Base-by-base conservation (phyloP, 257 asterid species). In the Solanum gandarillasii region DNA sequence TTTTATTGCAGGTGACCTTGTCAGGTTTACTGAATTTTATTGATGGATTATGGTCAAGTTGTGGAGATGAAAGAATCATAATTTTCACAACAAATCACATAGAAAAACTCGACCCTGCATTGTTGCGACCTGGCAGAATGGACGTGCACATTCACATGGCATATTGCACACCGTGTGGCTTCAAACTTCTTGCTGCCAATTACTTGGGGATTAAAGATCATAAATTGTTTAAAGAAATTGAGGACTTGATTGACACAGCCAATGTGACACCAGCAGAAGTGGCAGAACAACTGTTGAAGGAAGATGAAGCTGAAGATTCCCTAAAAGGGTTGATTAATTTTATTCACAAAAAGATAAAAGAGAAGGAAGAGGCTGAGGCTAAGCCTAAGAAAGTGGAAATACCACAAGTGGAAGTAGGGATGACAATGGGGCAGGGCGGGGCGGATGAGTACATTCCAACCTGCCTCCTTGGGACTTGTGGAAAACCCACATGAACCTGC, bases 71-170 rank as follows among this genome's bases (percentile, higher is more conserved):
- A 74, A 89, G 97, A 87, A 92, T 93, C 86, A 93, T 94, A 43
- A 91, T 94, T 14, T 94, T 94, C 92, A 93, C 98, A 0, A 94
- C 95, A 8, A 94, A 94, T 78, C 96, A 93, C 91, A 73, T 90
- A 2, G 95, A 94, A 27, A 92, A 92, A 90, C 91, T 94, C 3
- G 96, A 94, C 75, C 95, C 95, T 7, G 98, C 98, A 0, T 43
- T 94, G 38, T 78, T 93, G 27, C 92, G 96, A 3, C 95, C 98
- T 0, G 95, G 98, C 5, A 90, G 96, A 2, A 95, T 94, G 98
- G 98, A 95, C 32, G 89, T 93, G 78, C 98, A 93, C 88, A 88
- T 95, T 25, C 89, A 93, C 88, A 90, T 95, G 94, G 92, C 98
- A 0, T 92, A 93, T 72, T 93, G 95, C 90, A 92, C 92, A 0